Evolutionary conservation across 495 filamentous ascomycete species (phyloP).

Genomic region (Hamigera avellanea): DNA sequence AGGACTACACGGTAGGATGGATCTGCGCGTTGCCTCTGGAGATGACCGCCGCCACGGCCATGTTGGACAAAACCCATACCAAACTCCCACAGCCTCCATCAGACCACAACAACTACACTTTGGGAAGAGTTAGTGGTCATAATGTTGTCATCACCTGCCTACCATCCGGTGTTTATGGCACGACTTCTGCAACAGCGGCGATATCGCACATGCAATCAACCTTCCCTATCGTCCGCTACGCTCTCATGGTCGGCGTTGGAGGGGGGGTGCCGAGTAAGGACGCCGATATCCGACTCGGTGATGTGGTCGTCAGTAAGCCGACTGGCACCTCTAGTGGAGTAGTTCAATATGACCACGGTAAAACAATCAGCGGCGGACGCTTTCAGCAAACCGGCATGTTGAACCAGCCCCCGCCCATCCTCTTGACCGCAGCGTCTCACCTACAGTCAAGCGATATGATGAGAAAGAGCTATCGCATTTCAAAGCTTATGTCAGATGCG

Average conservation of each 20-base stretch:
- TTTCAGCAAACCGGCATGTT: constrained; percentile 22
- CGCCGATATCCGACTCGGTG: constrained; percentile 21
- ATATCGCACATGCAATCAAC: constrained; percentile 11
- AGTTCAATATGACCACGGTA: constrained; percentile 29
- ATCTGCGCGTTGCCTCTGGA: constrained; percentile 24
- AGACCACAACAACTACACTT: constrained; percentile 20
- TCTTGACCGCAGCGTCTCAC: constrained; percentile 16
- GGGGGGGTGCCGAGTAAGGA: constrained; percentile 16
- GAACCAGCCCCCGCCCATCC: constrained; percentile 17
- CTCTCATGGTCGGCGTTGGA: constrained; percentile 25
- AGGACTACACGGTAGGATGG: constrained; percentile 24
- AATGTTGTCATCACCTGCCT: constrained; percentile 24
- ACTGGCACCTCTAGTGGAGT: constrained; percentile 12
- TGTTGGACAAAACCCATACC: constrained; percentile 19
- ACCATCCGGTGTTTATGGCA: constrained; percentile 15
- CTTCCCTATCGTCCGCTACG: constrained; percentile 13
- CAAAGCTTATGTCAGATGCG: constrained; percentile 7
- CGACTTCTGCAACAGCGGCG: constrained; percentile 14
- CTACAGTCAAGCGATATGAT: constrained; percentile 9
- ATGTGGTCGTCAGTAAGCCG: constrained; percentile 25
- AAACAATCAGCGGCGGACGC: constrained; percentile 10
- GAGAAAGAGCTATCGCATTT: constrained; percentile 5
- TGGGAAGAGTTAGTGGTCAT: constrained; percentile 18
- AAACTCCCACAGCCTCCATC: constrained; percentile 3
- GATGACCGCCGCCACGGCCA: constrained; percentile 14